Conservation (phyloP, 352 stramenopile genomes). For the Globisporangium acanthophoron region DNA sequence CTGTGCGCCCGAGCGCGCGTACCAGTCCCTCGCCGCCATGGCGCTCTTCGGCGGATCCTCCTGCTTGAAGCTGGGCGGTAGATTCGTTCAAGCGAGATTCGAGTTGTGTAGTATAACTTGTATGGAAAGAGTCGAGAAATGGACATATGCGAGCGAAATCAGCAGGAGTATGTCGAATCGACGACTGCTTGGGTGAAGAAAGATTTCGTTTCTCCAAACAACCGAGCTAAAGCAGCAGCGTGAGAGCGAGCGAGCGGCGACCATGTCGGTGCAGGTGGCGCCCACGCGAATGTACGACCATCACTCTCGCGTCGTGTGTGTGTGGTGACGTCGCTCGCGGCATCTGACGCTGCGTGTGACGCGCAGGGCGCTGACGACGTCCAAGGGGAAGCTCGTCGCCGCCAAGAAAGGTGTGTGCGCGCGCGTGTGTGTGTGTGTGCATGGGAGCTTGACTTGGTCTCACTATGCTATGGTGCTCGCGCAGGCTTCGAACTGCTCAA, state of each 20-base stretch:
- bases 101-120: no score
- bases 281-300: constrained; percentile 76
- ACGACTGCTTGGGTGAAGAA: not conserved
- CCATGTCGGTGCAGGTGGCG: constrained; percentile 53
- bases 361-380: constrained; percentile 76
- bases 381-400: constrained; percentile 75
- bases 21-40: constrained; percentile 31
- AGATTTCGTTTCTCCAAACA: no score
- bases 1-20: constrained; percentile 28
- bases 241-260: not conserved
- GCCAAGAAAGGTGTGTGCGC: constrained; percentile 84
- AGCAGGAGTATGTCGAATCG: no score
- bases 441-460: not conserved
- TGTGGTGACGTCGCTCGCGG: not conserved
- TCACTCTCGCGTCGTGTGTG: not conserved
- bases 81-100: no score
- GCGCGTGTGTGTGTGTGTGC: not conserved
- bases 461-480: not conserved
- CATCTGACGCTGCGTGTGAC: not conserved
- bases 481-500: constrained; percentile 84
- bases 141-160: no score
- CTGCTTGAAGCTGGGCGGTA: not conserved
- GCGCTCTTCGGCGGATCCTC: not conserved
- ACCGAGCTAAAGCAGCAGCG: no score
- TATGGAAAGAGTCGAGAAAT: no score